These are phyloP conservation scores for Jaenimonas drosophilae DNA, from an alignment of 208 protist genomes.

Conservation along the genomic window DNA sequence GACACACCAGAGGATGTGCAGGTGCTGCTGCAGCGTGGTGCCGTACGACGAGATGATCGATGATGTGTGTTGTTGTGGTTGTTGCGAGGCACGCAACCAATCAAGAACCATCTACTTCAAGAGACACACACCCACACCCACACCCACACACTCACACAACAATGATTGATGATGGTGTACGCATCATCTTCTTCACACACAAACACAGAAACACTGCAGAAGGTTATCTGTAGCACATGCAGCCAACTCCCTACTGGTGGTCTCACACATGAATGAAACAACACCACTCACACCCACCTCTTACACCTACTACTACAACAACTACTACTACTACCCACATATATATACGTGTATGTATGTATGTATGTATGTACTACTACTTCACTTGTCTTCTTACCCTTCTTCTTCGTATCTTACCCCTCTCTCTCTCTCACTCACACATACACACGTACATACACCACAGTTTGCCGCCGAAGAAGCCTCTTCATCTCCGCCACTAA, in stretches of 20 bases:
- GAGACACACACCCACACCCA: background rate
- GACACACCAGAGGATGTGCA: slow-evolving; percentile 82
- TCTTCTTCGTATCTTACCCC: slow-evolving; percentile 1
- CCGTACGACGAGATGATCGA: slow-evolving; percentile 12
- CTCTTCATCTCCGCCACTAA: background rate
- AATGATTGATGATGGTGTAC: background rate
- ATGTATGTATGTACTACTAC: background rate
- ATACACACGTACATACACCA: slow-evolving; percentile 5
- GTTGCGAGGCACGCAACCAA: no score
- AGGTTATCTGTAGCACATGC: no score
- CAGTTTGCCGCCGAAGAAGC: background rate
- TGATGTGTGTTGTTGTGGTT: no score
- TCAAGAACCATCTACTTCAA: no score
- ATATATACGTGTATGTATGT: slow-evolving; percentile 7
- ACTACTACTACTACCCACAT: no score
- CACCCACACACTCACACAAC: background rate
- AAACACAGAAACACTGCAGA: slow-evolving; percentile 3
- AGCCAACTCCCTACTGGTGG: no score
- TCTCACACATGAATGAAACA: no score
- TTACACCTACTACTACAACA: no score
- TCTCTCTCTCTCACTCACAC: background rate
- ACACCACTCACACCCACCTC: no score
- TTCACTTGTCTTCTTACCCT: no score
- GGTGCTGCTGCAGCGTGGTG: slow-evolving; percentile 61
- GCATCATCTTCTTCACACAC: background rate